Evolutionary conservation across 2,329 filamentous ascomycete species (phyloP).

Genomic region (Cercospora zeae-maydis): DNA sequence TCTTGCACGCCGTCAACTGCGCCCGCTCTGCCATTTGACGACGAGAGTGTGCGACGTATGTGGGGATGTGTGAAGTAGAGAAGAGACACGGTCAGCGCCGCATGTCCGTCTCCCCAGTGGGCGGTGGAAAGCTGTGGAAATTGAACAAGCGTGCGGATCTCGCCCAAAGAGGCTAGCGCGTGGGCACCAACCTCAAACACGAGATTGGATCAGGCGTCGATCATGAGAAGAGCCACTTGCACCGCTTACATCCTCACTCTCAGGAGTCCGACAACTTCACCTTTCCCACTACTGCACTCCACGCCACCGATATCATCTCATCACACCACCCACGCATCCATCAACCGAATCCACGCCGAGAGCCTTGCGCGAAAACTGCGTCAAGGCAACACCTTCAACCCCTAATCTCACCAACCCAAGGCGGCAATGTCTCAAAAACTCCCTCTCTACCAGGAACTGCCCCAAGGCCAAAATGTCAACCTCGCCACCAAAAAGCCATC

Average conservation of each 20-base stretch:
- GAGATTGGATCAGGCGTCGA: conserved; percentile 5
- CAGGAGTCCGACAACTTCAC: conserved; percentile 1
- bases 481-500: neutral
- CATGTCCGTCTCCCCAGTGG: neutral
- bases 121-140: neutral
- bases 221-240: neutral
- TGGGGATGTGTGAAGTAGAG: neutral
- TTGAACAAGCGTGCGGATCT: neutral
- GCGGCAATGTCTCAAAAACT: neutral
- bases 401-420: neutral
- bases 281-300: neutral
- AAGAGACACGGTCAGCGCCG: neutral
- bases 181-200: neutral
- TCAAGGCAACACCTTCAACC: neutral
- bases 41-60: neutral
- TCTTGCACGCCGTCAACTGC: conserved; percentile 16
- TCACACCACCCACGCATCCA: neutral
- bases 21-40: neutral
- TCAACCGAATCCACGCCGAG: neutral
- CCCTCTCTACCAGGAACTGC: neutral
- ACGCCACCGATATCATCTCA: neutral
- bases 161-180: neutral
- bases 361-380: neutral
- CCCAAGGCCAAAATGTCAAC: neutral
- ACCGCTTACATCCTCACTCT: neutral